Evolutionary conservation across 176 grass and related monocot species (phyloP).

Genomic region (Dactylis glomerata): DNA sequence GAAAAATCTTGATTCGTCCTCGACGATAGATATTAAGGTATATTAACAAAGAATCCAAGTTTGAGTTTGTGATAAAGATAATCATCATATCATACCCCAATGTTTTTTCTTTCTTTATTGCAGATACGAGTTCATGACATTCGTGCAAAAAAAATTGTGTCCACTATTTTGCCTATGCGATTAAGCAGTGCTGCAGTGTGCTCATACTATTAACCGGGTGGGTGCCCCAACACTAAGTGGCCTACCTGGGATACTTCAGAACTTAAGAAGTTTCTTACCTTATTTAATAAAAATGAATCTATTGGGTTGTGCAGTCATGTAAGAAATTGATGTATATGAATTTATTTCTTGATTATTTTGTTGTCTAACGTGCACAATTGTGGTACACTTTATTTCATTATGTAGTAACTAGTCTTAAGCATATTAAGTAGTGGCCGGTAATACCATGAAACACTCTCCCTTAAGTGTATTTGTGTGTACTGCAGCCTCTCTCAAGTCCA

Average conservation of each 20-base stretch:
- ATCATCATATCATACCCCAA: not conserved
- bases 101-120: not conserved
- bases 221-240: not conserved
- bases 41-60: not conserved
- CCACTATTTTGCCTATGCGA: not conserved
- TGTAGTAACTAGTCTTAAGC: not conserved
- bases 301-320: not conserved
- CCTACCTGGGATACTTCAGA: not conserved
- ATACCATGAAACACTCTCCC: not conserved
- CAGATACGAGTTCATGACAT: not conserved
- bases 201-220: not conserved
- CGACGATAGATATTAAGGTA: not conserved
- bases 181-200: not conserved
- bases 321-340: not conserved
- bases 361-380: not conserved
- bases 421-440: not conserved
- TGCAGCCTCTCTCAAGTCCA: not conserved
- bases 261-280: not conserved
- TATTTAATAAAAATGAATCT: not conserved
- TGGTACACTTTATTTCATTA: not conserved
- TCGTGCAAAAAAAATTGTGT: not conserved
- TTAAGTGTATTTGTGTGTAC: not conserved
- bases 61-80: not conserved
- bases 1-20: not conserved
- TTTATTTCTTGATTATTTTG: not conserved